Evolutionary conservation across 352 stramenopile species (phyloP).

Genomic region (Pythium apleroticum): DNA sequence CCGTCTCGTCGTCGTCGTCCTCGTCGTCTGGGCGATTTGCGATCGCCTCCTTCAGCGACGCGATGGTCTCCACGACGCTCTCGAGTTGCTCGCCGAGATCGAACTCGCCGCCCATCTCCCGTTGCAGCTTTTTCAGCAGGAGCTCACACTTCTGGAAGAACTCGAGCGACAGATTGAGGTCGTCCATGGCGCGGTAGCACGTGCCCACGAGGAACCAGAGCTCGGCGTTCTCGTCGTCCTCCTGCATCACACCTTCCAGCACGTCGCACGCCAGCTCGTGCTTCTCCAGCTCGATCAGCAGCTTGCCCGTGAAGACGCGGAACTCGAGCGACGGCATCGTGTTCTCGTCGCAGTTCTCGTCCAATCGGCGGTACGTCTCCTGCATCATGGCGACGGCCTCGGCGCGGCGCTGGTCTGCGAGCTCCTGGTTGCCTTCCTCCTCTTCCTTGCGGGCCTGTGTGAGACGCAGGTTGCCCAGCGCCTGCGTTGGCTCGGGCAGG

Average conservation of each 20-base stretch:
- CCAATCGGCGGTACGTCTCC: constrained; percentile 90
- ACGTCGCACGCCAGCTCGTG: constrained; percentile 82
- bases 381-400: constrained; percentile 90
- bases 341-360: constrained; percentile 68
- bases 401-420: constrained; percentile 60
- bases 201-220: constrained; percentile 88
- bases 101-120: constrained; percentile 69
- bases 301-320: constrained; percentile 76
- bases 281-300: constrained; percentile 86
- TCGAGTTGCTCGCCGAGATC: constrained; percentile 79
- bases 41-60: constrained; percentile 51
- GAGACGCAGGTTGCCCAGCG: constrained; percentile 93
- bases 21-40: constrained; percentile 54
- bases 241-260: constrained; percentile 86
- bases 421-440: constrained; percentile 14
- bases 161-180: constrained; percentile 77
- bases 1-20: constrained; percentile 48
- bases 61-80: constrained; percentile 66
- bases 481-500: constrained; percentile 92
- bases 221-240: constrained; percentile 89
- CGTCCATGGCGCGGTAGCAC: constrained; percentile 86
- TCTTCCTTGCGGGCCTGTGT: constrained; percentile 92
- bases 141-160: constrained; percentile 81
- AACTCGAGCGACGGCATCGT: constrained; percentile 84
- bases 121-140: constrained; percentile 84